Evolutionary conservation across 352 stramenopile genomes (phyloP), one percentile per base, ranked within the genome.

Genomic region (Bremia lactucae): DNA sequence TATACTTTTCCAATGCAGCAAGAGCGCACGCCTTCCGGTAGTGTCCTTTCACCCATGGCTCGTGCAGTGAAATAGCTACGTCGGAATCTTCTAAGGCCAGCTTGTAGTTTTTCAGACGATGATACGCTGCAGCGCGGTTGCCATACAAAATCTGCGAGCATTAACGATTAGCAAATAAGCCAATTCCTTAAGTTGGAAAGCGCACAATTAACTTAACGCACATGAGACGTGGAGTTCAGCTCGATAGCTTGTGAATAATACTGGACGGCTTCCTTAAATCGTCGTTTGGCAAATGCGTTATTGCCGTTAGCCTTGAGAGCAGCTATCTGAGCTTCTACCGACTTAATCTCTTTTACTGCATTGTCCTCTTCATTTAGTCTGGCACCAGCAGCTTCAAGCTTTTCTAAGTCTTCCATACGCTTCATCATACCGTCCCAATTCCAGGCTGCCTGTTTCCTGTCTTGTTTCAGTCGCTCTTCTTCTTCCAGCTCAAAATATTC

Each of bases 211-310:
- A 45, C 0, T 19, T 6, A 16, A 52, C 68, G 26, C 58, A 93
- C 80, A 50, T 90, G 75, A 14, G 77, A 87, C 6, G 49, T 64
- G 6, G 77, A 62, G 4, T 90, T 63, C 34, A 87, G 26, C 14
- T 64, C 60, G 28, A 97, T 95, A 6, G 88, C 87, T 22, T 94
- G 69, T 10, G 79, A 87, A 55, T 97, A 97, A n/a, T 75, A 74
- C 23, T 75, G 59, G 23, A 83, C 66, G 3, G 89, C 85, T 10
- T 68, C 68, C 20, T 72, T 50, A 50, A 96, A 97, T 8, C 85
- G 65, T 2, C 66, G 57, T 19, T 63, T 68, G 13, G 76, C 63
- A 50, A 93, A 93, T 6, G 77, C 77, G 3, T 71, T 68, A 46
- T 93, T 93, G 19, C 80, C 80, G 38, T 87, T 81, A 6, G 65